Evolutionary conservation across 345 rosid species (phyloP).

Genomic region (Lepidium aucheri): DNA sequence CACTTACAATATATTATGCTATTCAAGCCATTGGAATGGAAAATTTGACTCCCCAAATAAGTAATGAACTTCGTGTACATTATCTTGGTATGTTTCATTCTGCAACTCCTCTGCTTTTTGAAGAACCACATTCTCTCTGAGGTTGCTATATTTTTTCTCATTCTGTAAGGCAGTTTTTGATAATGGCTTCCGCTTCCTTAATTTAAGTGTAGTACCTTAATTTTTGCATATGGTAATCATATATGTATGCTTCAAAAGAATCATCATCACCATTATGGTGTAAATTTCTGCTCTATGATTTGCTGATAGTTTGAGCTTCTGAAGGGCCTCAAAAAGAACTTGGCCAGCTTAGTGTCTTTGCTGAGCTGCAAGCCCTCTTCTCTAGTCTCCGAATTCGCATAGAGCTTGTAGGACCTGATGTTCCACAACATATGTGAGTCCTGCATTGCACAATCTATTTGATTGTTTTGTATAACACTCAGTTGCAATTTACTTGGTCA

Average conservation of each 20-base stretch:
- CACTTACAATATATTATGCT: constrained; percentile 70
- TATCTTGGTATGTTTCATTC: constrained; percentile 60
- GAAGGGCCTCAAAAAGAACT: constrained; percentile 96
- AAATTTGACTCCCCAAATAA: constrained; percentile 25
- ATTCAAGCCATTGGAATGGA: constrained; percentile 40
- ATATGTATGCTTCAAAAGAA: background rate
- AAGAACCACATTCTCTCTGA: background rate
- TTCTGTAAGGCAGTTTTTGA: background rate
- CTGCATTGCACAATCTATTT: background rate
- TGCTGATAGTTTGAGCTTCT: constrained; percentile 22
- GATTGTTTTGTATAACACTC: background rate
- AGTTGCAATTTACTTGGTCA: background rate
- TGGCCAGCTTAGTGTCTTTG: constrained; percentile 67
- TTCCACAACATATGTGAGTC: constrained; percentile 61
- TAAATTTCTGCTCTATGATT: constrained; percentile 2
- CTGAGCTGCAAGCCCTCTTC: constrained; percentile 75
- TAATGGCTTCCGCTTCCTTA: background rate
- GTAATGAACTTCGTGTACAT: constrained; percentile 55
- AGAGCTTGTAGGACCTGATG: constrained; percentile 74
- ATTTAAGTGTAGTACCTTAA: background rate
- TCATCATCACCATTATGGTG: background rate
- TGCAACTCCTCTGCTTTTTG: background rate
- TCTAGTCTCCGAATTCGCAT: constrained; percentile 51
- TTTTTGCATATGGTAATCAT: background rate
- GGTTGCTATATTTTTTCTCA: background rate